Percentiles rank a stretch among this genome's conserved stretches.
phyloP scores from a whole-genome alignment of 306 rosid genomes.

The Pachyrhizus erosus region DNA sequence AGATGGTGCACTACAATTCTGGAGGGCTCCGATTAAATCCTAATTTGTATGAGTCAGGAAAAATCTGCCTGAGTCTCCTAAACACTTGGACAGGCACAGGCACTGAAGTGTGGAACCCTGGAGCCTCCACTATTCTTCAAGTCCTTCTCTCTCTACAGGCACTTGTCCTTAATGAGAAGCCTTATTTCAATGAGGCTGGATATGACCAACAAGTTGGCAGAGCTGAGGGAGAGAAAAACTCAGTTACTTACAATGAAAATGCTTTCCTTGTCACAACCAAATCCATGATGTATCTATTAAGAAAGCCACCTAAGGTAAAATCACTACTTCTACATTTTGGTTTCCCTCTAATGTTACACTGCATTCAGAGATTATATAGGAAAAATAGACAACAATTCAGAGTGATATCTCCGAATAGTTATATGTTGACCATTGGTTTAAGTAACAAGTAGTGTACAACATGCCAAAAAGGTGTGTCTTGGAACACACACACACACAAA shows the following conservation, averaged over 20 bases:
- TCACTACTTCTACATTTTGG: conserved; percentile 12
- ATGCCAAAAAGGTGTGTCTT: not conserved
- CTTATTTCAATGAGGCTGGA: conserved; percentile 99
- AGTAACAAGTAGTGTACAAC: not conserved
- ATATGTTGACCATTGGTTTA: conserved; percentile 16
- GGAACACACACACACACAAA: not conserved
- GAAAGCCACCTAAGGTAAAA: conserved; percentile 81
- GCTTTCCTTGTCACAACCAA: conserved; percentile 87
- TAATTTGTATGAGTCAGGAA: conserved; percentile 93
- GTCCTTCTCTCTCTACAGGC: conserved; percentile 97
- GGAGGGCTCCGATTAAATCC: conserved; percentile 94
- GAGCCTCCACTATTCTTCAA: conserved; percentile 82
- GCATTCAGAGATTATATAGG: not conserved
- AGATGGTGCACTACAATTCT: conserved; percentile 89
- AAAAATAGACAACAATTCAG: conserved; percentile 2
- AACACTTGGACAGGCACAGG: conserved; percentile 92
- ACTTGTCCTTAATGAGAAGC: conserved; percentile 96
- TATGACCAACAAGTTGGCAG: conserved; percentile 88
- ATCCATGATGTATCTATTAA: conserved; percentile 73
- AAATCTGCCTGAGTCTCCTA: conserved; percentile 91
- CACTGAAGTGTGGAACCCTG: conserved; percentile 90
- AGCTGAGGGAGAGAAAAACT: conserved; percentile 96
- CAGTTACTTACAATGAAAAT: conserved; percentile 89
- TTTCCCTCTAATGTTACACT: conserved; percentile 4
- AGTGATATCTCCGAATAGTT: not conserved